phyloP scores from a whole-genome alignment of 805 yeast species.

The Torulaspora franciscae region DNA sequence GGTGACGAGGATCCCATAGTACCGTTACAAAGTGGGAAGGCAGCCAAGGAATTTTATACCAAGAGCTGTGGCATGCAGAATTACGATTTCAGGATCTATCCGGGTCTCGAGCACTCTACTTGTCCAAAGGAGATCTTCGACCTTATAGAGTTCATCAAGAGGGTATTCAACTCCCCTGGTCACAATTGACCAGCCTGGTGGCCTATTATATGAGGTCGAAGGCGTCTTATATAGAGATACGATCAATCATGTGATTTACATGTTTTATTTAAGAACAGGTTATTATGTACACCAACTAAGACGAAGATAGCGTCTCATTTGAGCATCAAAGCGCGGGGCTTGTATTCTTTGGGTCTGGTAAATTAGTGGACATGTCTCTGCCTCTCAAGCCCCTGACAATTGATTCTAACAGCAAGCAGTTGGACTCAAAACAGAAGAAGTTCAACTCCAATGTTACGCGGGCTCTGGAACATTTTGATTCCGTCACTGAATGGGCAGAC shows the following conservation, averaged over 20 bases:
- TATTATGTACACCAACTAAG: not conserved
- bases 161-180: conserved; percentile 5
- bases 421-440: conserved; percentile 63
- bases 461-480: conserved; percentile 69
- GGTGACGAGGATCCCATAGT: conserved; percentile 76
- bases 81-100: conserved; percentile 50
- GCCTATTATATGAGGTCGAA: not conserved
- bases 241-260: conserved; percentile 9
- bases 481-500: conserved; percentile 96
- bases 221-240: not conserved
- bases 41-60: conserved; percentile 43
- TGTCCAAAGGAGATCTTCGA: conserved; percentile 61
- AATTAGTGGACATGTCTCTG: conserved; percentile 29
- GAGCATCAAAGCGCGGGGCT: not conserved
- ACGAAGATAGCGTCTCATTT: not conserved
- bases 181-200: not conserved
- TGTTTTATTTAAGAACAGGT: not conserved
- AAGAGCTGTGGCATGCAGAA: conserved; percentile 40
- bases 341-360: not conserved
- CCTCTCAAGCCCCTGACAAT: conserved; percentile 32
- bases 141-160: conserved; percentile 43
- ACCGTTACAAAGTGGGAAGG: conserved; percentile 26
- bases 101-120: conserved; percentile 64
- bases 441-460: conserved; percentile 64
- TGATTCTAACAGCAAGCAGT: conserved; percentile 30